Conservation (phyloP, 257 asterid genomes). For the Plectranthus barbatus region DNA sequence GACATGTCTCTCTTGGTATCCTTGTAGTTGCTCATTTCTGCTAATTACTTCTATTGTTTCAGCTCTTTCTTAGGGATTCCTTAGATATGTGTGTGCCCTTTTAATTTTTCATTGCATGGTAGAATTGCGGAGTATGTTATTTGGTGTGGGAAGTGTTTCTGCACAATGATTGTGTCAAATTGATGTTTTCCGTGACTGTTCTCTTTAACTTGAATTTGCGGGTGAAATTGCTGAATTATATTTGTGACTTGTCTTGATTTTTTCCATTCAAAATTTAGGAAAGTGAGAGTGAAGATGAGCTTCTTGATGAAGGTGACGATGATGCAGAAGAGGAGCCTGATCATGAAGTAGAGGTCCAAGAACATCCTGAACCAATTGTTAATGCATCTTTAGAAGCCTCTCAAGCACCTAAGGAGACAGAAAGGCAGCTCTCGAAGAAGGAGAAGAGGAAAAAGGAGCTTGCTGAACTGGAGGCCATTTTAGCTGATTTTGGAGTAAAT, state of each 20-base stretch:
- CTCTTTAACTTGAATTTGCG: background rate
- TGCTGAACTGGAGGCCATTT: slow-evolving; percentile 86
- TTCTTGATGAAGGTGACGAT: slow-evolving; percentile 57
- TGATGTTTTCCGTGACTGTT: background rate
- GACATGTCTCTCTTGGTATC: background rate
- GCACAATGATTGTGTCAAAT: background rate
- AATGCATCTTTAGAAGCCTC: slow-evolving; percentile 41
- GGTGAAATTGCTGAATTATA: background rate
- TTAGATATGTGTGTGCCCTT: background rate
- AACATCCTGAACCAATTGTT: slow-evolving; percentile 33
- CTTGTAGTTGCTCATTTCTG: background rate
- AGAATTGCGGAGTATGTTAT: background rate
- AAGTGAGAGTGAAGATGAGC: slow-evolving; percentile 63
- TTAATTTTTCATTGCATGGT: background rate
- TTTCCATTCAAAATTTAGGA: slow-evolving; percentile 34
- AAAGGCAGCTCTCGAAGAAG: slow-evolving; percentile 91
- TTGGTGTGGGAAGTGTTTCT: background rate
- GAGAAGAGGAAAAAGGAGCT: slow-evolving; percentile 93
- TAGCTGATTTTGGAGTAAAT: slow-evolving; percentile 75
- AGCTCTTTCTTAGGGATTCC: background rate
- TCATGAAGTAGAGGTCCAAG: slow-evolving; percentile 52
- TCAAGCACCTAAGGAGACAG: slow-evolving; percentile 67
- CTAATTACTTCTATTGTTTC: background rate
- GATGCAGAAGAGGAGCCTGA: slow-evolving; percentile 70
- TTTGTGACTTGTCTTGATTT: slow-evolving; percentile 1